Evolutionary conservation across 495 filamentous ascomycete species (phyloP), one percentile per base, ranked within the genome.

Genomic region (Talaromyces liani): DNA sequence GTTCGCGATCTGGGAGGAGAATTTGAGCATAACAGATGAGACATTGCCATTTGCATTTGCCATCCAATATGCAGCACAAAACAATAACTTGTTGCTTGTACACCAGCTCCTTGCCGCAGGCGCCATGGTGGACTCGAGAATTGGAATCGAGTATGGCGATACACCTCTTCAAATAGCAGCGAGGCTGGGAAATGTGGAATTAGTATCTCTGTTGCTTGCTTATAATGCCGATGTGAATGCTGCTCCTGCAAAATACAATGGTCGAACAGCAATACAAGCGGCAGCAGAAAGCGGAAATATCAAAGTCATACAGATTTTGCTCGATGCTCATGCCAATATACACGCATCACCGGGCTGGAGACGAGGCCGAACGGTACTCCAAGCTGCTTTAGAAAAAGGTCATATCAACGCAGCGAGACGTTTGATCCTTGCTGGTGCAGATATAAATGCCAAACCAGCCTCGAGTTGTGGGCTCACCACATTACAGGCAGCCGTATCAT

Each of bases 271-370:
- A 49, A 63, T 63, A 25, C 62, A 63, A 24, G 29, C 53, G 29
- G 53, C 53, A 3, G 51, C 33, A 22, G 59, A 61, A 49, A 61
- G 25, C 4, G 33, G 31, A 24, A 22, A 51, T 14, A 22, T 61
- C 3, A 18, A 22, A 5, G 16, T 47, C 24, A 27, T 47, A 10
- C 20, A 61, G 5, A 41, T 22, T 14, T 29, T 61, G 2, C 39
- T 41, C 27, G 24, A 47, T 49, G 16, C 16, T 7, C 9, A 12
- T 61, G 72, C 71, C 33, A 58, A 77, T 20, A 64, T 77, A 14
- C 71, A 75, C 54, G 70, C 66, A 4, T 18, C 56, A 4, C 45
- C 66, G 2, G 51, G n/a, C 1, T 62, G 24, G 9, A 2, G 12
- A 1, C 16, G 55, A 9, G 62, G 65, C 14, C 49, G 8, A 18